Evolutionary conservation across 345 rosid species (phyloP), one percentile per base, ranked within the genome.

Genomic region (Euphorbia pulcherrima): DNA sequence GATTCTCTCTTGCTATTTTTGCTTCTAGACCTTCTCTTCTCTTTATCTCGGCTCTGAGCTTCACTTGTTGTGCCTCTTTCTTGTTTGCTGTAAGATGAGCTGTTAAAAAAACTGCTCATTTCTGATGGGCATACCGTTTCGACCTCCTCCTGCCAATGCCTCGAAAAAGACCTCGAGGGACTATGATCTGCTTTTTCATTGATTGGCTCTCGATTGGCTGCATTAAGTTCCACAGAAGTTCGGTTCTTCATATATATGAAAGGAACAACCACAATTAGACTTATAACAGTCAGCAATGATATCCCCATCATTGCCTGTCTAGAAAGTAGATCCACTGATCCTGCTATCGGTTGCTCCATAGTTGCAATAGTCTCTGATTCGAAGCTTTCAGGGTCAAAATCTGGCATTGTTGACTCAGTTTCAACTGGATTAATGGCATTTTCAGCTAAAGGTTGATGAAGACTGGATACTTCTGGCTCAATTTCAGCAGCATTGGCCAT

Each of bases 21-120:
- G 53, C 51, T 79, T 62, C 73, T 70, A 1, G 63, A 58, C 77
- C 59, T 81, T 69, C 70, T 81, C 62, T 78, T 81, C 62, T 78
- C 84, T n/a, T 71, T 81, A 58, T 78, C 84, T n/a, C 69, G 77
- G 75, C 87, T 87, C 12, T 75, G 81, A 51, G 81, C 77, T 71
- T 81, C 90, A 59, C 71, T 61, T 29, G 78, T 8, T 1, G 13
- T 77, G 37, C 59, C 56, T 59, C 23, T 54, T 64, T 46, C 74
- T 29, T 63, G 74, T 55, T 72, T 75, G 68, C 77, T 71, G n/a
- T 68, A 68, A 27, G 66, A 72, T 33, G 83, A 76, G 58, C 73
- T 80, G 67, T 77, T 75, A 60, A 64, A 78, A 68, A 56, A 84
- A 72, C 94, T 83, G 80, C 86, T 84, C 79, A 84, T 90, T 67